Base-by-base conservation (phyloP, 192 early-diverging fungal genomes). In the Coemansia sp. region DNA sequence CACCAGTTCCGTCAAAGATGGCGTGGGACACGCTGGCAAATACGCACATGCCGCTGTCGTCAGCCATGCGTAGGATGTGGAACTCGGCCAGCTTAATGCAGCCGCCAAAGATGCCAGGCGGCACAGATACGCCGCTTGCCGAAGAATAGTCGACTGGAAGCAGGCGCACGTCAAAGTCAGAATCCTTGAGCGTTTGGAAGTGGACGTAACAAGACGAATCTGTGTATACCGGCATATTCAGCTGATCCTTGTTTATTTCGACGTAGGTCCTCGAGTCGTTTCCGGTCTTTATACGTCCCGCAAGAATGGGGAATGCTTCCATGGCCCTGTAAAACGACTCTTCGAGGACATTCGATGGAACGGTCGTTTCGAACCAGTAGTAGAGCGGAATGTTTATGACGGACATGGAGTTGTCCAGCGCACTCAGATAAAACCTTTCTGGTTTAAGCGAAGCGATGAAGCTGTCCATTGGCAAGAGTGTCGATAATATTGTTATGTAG, bases 151-250 rank as follows among this genome's bases (percentile, higher is more conserved):
- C 36, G 0, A 51, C 23, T 12, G 73, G 60, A 20, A 66, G 34
- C 7, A 63, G 15, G 3, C 24, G 10, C 51, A 60, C 58, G 23
- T 43, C 33, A 21, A 66, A 76, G 14, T 35, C 24, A 24, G 58
- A 24, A 0, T 15, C 49, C 43, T 63, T 24, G 6, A 76, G 41
- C 1, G 53, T 39, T 1, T 11, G 12, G 41, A 62, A 70, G 30
- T 70, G 63, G 8, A 62, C 26, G 4, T 53, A 6, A 48, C 64
- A 63, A 0, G 38, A 24, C 5, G 74, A 63, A 51, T 67, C 68
- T 0, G n/a, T 41, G 26, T 63, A 76, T 36, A 62, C 60, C 41
- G 74, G 74, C 64, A 76, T 60, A 51, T 70, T 76, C 8, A 76
- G 26, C 35, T 70, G 38, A 41, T 39, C 12, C 21, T n/a, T 18